A percentile compares a stretch with the other conserved stretches of the same genome.
These are phyloP conservation scores for Pleodorina starrii DNA, from an alignment of 139 green algal species.

Conservation along the genomic window DNA sequence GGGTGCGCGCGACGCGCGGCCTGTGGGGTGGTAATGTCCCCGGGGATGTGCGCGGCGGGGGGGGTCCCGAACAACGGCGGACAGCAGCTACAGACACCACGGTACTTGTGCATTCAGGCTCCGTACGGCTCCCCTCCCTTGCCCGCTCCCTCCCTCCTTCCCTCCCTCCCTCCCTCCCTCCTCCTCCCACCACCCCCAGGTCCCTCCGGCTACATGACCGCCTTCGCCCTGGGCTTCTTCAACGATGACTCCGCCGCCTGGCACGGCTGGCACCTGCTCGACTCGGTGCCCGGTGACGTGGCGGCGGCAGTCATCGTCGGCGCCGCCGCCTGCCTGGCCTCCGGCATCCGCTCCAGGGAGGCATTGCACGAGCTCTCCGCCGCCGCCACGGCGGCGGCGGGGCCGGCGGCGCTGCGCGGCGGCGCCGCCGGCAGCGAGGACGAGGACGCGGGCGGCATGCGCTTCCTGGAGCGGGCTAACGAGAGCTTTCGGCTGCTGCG, in stretches of 20 bases:
- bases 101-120: too few relatives aligned
- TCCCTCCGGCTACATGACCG: conserved; percentile 56
- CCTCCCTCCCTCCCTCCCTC: too few relatives aligned
- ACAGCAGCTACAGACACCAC: too few relatives aligned
- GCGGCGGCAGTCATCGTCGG: conserved; percentile 65
- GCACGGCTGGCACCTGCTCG: conserved; percentile 59
- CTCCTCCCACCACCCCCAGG: too few relatives aligned
- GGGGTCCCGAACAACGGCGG: too few relatives aligned
- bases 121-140: too few relatives aligned
- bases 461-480: conserved; percentile 11
- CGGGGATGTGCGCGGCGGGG: too few relatives aligned
- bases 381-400: background rate
- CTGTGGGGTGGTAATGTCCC: too few relatives aligned
- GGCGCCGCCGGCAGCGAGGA: conserved; percentile 9
- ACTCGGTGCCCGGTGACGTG: conserved; percentile 72
- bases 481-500: conserved; percentile 18
- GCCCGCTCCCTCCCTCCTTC: too few relatives aligned
- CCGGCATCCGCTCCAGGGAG: conserved; percentile 18
- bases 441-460: background rate
- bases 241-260: conserved; percentile 47
- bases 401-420: background rate
- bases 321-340: conserved; percentile 55
- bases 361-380: conserved; percentile 7
- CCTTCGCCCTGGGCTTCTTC: conserved; percentile 69
- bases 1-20: too few relatives aligned